Base-by-base conservation (phyloP, 306 rosid species). In the Begonia peltatifolia region DNA sequence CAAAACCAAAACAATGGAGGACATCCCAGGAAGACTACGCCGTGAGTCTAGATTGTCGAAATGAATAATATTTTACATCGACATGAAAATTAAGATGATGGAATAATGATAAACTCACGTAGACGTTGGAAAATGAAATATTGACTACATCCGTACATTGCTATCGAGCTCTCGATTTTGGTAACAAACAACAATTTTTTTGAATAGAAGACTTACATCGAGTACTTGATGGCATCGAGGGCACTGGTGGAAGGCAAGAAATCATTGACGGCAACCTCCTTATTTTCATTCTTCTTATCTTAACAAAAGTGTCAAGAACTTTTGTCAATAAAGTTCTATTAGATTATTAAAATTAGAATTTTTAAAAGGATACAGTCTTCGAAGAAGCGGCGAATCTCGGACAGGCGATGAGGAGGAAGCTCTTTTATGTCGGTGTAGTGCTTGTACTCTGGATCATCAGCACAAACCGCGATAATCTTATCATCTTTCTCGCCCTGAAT, bases 281-380 rank as follows among this genome's bases (percentile, higher is more conserved):
- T 87, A 78, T 87, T 72, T 76, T 87, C 96, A 72, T 83, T 87
- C 68, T 83, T 87, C 84, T 87, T 87, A 69, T 87, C 96, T 87
- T 42, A 55, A 50, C 2, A 61, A 60, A 42, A 55, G 15, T 55
- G 74, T 77, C 68, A 73, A 76, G 14, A 49, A 44, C 6, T 44
- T 7, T 44, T 16, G 9, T 9, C 11, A 3, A 49, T 1, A 15
- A 9, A 49, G 4, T 8, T 13, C 9, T 15, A 49, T 49, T 49
- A 4, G 16, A 49, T n/a, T 49, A 13, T 14, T 13, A 49, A 14
- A 14, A 1, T 30, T 5, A 46, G 50, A 46, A 3, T 12, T 10
- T 25, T 11, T 12, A 9, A 14, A 67, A 73, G 84, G 80, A 71
- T 83, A 80, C 90, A 87, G 59, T 87, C 94, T 78, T 87, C 96